Evolutionary conservation across 108 stramenopile genomes (phyloP), one percentile per base, ranked within the genome.

Genomic region (Epithemia pelagica): DNA sequence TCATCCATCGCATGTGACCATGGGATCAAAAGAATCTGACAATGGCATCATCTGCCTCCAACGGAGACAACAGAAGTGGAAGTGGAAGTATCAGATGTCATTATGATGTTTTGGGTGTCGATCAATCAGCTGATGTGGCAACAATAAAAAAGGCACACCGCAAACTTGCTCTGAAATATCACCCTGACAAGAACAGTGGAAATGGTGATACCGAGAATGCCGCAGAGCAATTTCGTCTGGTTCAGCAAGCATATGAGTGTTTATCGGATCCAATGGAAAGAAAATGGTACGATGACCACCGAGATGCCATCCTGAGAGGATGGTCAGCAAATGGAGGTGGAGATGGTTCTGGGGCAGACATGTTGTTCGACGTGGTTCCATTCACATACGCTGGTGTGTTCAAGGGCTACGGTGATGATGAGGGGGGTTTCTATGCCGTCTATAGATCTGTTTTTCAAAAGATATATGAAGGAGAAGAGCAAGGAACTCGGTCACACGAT

Each of bases 91-190:
- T n/a, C n/a, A n/a, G 15, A 46, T 82, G 82, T 59, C 90, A 97
- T 63, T 99, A 99, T 74, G 96, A 97, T 22, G 85, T 97, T n/a
- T 77, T 99, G 52, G 84, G 86, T 25, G 76, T 97, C 28, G 61
- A 74, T 0, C 82, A 72, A 59, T 81, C 87, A 63, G 98, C 96
- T 52, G 91, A 91, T 65, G 78, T 76, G 20, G 66, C 76, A n/a
- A 78, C 83, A 51, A 88, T 98, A 55, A 99, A 99, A 70, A 99
- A 99, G 79, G 86, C 86, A 21, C 97, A 97, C 73, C 89, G 96
- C 8, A 91, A 96, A 69, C 62, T 92, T 21, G 96, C 96, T 0
- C 77, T 97, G 28, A 90, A 80, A 61, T 87, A 85, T 46, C 98
- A 99, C 74, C 98, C 98, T 19, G 98, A 99, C 78, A 96, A 96